phyloP scores from a whole-genome alignment of 805 yeast species.

The Groenewaldozyma salmanticensis region DNA sequence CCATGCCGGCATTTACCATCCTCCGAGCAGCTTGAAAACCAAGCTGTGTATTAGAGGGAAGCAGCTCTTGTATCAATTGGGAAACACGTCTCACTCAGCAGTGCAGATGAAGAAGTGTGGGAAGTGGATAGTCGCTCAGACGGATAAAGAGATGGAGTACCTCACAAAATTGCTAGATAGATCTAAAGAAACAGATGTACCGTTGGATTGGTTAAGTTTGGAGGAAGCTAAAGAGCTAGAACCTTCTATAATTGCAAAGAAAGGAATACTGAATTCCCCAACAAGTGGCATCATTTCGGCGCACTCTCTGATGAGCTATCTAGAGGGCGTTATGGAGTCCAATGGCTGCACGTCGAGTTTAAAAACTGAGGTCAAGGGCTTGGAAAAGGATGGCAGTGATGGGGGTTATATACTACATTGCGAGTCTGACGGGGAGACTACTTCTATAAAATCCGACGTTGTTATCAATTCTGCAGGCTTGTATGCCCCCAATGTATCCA shows the following conservation, averaged over 20 bases:
- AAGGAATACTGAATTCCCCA: constrained; percentile 62
- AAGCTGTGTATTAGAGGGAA: constrained; percentile 69
- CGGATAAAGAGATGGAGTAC: constrained; percentile 49
- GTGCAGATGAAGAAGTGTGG: constrained; percentile 58
- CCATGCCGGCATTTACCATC: constrained; percentile 85
- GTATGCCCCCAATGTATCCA: constrained; percentile 61
- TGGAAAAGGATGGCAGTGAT: constrained; percentile 19
- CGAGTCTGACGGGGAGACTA: constrained; percentile 9
- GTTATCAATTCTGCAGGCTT: constrained; percentile 76
- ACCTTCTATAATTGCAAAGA: constrained; percentile 56
- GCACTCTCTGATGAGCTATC: constrained; percentile 60
- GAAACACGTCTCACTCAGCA: constrained; percentile 29
- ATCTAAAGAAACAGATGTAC: constrained; percentile 44
- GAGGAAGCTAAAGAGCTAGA: constrained; percentile 39
- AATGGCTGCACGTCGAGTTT: constrained; percentile 56
- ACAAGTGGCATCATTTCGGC: constrained; percentile 80
- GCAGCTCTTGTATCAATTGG: constrained; percentile 46
- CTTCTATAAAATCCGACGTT: constrained; percentile 35
- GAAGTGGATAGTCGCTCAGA: constrained; percentile 80
- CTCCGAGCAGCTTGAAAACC: constrained; percentile 56
- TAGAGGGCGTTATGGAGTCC: constrained; percentile 44
- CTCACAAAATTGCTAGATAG: constrained; percentile 43
- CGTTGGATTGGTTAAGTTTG: constrained; percentile 46
- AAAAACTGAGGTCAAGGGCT: constrained; percentile 45
- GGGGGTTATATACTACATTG: constrained; percentile 17